phyloP scores from a whole-genome alignment of 2,329 filamentous ascomycete species.

The Fusarium floridanum region DNA sequence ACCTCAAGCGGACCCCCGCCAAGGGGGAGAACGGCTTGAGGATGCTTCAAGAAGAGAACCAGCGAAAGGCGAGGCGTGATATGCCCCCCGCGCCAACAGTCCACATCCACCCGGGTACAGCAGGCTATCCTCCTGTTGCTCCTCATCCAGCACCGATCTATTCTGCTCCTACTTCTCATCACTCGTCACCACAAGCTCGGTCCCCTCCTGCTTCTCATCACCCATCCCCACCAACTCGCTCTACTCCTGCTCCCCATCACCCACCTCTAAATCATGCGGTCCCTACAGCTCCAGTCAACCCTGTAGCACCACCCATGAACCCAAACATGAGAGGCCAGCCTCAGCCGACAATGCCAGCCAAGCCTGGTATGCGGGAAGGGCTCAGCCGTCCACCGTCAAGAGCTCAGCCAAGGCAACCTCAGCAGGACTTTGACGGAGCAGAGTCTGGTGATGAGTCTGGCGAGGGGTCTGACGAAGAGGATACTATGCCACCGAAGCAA shows the following conservation, averaged over 20 bases:
- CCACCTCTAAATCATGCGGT: neutral
- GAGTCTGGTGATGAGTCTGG: neutral
- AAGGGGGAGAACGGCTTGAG: constrained; percentile 47
- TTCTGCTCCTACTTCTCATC: neutral
- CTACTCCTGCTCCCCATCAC: neutral
- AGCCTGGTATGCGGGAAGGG: constrained; percentile 1
- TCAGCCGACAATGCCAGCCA: neutral
- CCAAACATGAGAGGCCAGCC: constrained; percentile 14
- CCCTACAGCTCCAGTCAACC: neutral
- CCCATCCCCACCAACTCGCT: neutral
- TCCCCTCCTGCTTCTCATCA: neutral
- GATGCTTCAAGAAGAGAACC: constrained; percentile 44
- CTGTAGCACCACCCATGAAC: neutral
- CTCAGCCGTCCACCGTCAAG: constrained; percentile 2
- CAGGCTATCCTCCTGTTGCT: constrained; percentile 10
- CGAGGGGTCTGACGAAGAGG: neutral
- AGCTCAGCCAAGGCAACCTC: constrained; percentile 3
- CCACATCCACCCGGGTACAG: neutral
- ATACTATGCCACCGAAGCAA: neutral
- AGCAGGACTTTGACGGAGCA: neutral
- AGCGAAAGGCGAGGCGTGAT: constrained; percentile 10
- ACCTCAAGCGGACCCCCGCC: constrained; percentile 59
- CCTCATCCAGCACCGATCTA: neutral
- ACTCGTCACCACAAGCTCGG: neutral
- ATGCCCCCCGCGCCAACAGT: constrained; percentile 9